These are phyloP conservation scores for Podila horticola DNA, from an alignment of 192 early-diverging fungal species.

Conservation along the genomic window DNA sequence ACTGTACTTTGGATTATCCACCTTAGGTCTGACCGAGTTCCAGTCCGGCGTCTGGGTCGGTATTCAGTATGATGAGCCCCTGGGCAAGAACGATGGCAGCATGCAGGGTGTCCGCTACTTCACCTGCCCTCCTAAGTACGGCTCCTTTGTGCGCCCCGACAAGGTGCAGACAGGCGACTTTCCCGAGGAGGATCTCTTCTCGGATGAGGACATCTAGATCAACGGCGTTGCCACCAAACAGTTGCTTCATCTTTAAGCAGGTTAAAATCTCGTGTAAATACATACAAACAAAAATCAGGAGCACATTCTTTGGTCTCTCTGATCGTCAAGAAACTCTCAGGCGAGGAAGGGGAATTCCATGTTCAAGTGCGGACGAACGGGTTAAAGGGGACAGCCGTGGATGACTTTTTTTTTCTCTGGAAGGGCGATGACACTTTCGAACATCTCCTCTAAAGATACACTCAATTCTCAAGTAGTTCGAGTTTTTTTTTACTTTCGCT, in stretches of 20 bases:
- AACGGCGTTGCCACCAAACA: slow-evolving; percentile 19
- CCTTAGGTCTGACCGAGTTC: slow-evolving; percentile 69
- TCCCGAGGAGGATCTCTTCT: slow-evolving; percentile 88
- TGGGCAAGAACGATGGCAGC: slow-evolving; percentile 94
- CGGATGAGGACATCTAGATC: slow-evolving; percentile 75
- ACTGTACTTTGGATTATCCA: not conserved
- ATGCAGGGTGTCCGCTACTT: slow-evolving; percentile 86
- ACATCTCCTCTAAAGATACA: not conserved
- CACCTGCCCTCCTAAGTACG: slow-evolving; percentile 74
- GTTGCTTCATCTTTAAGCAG: not conserved
- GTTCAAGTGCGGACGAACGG: not conserved
- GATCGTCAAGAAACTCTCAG: not conserved
- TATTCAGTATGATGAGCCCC: slow-evolving; percentile 94
- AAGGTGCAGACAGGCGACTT: slow-evolving; percentile 92
- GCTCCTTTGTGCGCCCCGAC: slow-evolving; percentile 91
- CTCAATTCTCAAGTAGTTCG: not conserved
- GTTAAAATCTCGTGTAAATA: too few relatives aligned
- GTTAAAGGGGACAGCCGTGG: not conserved
- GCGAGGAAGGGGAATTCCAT: not conserved
- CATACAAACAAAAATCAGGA: too few relatives aligned
- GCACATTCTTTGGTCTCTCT: not conserved
- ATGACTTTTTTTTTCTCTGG: too few relatives aligned
- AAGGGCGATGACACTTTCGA: too few relatives aligned
- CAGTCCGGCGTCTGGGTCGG: slow-evolving; percentile 94
- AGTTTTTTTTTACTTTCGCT: not conserved